phyloP scores from a whole-genome alignment of 805 yeast species.

The Tetrapisispora fleetii region DNA sequence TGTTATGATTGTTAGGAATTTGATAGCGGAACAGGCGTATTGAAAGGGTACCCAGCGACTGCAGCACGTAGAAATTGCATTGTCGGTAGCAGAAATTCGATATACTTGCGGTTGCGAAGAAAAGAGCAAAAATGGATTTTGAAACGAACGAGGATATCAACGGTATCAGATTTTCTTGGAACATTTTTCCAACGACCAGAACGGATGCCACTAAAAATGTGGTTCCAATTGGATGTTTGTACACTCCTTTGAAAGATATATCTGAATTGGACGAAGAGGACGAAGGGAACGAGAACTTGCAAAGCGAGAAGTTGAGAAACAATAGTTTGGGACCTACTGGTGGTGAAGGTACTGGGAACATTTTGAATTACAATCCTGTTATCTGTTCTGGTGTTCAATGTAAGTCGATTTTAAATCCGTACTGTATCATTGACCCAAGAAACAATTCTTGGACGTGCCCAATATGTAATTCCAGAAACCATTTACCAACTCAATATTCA shows the following conservation, averaged over 20 bases:
- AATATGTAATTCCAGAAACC: conserved; percentile 64
- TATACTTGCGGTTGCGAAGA: too few relatives aligned
- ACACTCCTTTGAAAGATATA: conserved; percentile 80
- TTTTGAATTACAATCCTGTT: conserved; percentile 81
- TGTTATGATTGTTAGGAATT: too few relatives aligned
- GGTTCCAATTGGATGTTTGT: conserved; percentile 84
- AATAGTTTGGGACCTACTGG: background rate
- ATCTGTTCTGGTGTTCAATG: conserved; percentile 65
- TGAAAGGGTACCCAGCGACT: too few relatives aligned
- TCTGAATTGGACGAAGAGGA: background rate
- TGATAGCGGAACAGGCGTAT: too few relatives aligned
- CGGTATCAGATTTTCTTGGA: conserved; percentile 69
- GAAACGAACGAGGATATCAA: conserved; percentile 58
- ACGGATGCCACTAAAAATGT: conserved; percentile 83
- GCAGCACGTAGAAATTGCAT: too few relatives aligned
- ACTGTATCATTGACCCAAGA: conserved; percentile 64
- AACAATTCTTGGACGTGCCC: conserved; percentile 78
- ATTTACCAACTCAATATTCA: conserved; percentile 70
- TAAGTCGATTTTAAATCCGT: conserved; percentile 77
- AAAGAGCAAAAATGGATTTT: conserved; percentile 27
- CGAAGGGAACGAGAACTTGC: background rate
- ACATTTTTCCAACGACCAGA: conserved; percentile 76
- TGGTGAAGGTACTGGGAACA: conserved; percentile 28
- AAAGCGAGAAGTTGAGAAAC: conserved; percentile 39
- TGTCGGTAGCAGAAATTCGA: too few relatives aligned